Percentiles rank a stretch among this genome's conserved stretches.
Evolutionary conservation across 108 stramenopile genomes (phyloP).

Genomic region (Cyclotella cryptica): DNA sequence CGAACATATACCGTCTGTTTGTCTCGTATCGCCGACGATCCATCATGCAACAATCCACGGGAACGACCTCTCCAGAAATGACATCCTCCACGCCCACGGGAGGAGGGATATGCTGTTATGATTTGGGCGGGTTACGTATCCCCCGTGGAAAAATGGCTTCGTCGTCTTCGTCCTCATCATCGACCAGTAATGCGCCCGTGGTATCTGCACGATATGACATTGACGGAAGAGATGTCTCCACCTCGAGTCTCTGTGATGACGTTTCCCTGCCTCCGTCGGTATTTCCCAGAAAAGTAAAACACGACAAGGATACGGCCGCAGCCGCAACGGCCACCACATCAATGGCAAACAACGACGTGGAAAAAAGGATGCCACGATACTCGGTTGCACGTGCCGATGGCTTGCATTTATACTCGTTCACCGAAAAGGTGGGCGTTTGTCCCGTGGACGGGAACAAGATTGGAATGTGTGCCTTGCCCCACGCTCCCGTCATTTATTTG

Average conservation of each 20-base stretch:
- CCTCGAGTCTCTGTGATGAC: slow-evolving; percentile 65
- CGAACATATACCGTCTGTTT: slow-evolving; percentile 37
- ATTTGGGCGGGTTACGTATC: slow-evolving; percentile 67
- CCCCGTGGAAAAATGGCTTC: slow-evolving; percentile 11
- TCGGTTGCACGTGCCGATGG: slow-evolving; percentile 77
- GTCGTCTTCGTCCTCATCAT: slow-evolving; percentile 52
- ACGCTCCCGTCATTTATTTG: slow-evolving; percentile 52
- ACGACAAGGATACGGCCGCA: slow-evolving; percentile 1
- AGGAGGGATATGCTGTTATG: slow-evolving; percentile 80
- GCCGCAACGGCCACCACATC: background rate
- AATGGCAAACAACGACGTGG: background rate
- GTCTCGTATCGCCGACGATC: slow-evolving; percentile 44
- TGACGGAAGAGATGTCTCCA: slow-evolving; percentile 71
- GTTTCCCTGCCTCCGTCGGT: slow-evolving; percentile 32
- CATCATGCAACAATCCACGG: background rate
- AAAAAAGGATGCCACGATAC: slow-evolving; percentile 41
- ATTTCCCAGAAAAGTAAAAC: background rate
- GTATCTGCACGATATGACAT: slow-evolving; percentile 79
- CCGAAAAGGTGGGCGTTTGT: slow-evolving; percentile 77
- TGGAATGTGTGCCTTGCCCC: slow-evolving; percentile 70
- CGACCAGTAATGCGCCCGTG: slow-evolving; percentile 39
- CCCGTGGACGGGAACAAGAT: slow-evolving; percentile 86
- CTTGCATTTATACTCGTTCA: slow-evolving; percentile 74
- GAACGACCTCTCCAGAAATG: slow-evolving; percentile 1
- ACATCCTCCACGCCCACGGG: slow-evolving; percentile 45